A percentile compares a stretch with the other conserved stretches of the same genome.
phyloP scores from a whole-genome alignment of 2,329 filamentous ascomycete genomes.

The Penicillium concentricum region DNA sequence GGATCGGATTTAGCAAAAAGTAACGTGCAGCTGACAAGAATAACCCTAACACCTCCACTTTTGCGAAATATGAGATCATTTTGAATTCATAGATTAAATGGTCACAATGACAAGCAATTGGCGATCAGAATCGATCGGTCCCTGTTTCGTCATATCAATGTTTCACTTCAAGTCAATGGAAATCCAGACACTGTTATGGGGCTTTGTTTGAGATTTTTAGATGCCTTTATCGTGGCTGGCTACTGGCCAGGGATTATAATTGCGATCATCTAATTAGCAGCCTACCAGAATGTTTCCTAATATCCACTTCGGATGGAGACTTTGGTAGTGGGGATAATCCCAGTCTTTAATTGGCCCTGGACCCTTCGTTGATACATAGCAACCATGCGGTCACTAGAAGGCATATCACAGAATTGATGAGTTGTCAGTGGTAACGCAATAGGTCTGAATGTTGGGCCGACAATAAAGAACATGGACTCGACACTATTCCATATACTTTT shows the following conservation, averaged over 20 bases:
- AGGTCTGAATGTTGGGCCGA: too few relatives aligned
- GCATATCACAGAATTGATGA: not conserved
- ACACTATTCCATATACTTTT: too few relatives aligned
- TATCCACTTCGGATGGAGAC: not conserved
- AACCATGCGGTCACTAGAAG: not conserved
- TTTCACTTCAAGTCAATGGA: not conserved
- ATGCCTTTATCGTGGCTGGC: not conserved
- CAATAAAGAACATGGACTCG: not conserved
- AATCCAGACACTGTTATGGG: not conserved
- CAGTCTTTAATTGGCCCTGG: not conserved
- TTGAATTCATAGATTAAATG: not conserved
- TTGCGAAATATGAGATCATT: not conserved
- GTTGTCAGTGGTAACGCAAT: not conserved
- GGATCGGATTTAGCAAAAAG: not conserved
- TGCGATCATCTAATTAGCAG: not conserved
- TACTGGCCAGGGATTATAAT: not conserved
- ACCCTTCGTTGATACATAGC: not conserved
- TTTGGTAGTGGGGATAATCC: not conserved
- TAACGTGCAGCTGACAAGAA: not conserved
- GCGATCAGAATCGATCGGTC: not conserved
- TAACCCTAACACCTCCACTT: not conserved
- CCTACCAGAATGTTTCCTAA: not conserved
- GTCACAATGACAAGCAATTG: not conserved
- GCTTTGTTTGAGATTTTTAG: not conserved
- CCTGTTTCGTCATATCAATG: not conserved